Percentiles rank a stretch among this genome's conserved stretches.
Conservation (phyloP, 495 filamentous ascomycete genomes). For the Neurospora intermedia region DNA sequence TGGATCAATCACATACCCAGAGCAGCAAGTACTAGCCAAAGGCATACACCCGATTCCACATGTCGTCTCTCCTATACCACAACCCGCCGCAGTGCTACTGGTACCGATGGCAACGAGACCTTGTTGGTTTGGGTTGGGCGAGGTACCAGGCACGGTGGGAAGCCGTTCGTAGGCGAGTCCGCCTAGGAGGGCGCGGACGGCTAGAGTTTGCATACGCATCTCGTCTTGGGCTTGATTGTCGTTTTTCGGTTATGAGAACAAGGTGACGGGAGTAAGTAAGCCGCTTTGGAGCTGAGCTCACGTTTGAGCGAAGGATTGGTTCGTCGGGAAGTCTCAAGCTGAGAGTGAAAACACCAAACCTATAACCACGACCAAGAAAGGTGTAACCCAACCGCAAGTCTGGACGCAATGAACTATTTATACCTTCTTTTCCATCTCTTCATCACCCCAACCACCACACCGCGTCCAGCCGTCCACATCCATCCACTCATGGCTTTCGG, state of each 20-base stretch:
- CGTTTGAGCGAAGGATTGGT: background rate
- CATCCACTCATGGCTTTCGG: background rate
- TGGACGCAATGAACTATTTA: background rate
- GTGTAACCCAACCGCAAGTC: background rate
- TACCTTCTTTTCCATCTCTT: background rate
- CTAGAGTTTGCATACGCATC: background rate
- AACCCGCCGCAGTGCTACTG: background rate
- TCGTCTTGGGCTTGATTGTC: background rate
- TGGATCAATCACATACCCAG: background rate
- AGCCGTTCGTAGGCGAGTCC: background rate
- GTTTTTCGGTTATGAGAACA: no score
- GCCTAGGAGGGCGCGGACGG: background rate
- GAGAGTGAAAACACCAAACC: background rate
- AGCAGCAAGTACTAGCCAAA: background rate
- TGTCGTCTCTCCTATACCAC: background rate
- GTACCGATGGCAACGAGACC: background rate
- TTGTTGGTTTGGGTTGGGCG: background rate
- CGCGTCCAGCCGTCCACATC: background rate
- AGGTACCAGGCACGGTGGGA: background rate
- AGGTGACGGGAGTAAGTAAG: no score
- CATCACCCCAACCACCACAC: background rate
- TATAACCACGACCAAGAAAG: background rate
- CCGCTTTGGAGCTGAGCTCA: background rate
- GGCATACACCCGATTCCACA: conserved; percentile 3
- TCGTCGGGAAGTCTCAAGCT: background rate